phyloP scores from a whole-genome alignment of 2,329 filamentous ascomycete genomes.

The Leptosphaerulina australis region DNA sequence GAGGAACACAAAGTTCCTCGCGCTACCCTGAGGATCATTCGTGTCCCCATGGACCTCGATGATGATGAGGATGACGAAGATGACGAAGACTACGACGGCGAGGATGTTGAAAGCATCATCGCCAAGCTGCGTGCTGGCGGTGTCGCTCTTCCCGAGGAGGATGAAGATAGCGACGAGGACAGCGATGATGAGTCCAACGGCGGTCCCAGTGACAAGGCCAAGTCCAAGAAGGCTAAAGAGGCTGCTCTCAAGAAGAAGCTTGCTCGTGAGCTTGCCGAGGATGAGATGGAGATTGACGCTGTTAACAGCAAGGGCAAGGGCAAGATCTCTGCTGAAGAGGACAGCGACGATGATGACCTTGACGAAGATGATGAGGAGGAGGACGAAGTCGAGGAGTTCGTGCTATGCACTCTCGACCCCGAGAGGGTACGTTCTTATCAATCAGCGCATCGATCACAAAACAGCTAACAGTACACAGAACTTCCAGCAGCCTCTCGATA shows the following conservation, averaged over 20 bases:
- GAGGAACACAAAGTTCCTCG: slow-evolving; percentile 62
- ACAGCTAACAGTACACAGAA: slow-evolving; percentile 63
- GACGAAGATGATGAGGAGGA: slow-evolving; percentile 53
- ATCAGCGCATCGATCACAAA: background rate
- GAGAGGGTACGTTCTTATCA: slow-evolving; percentile 73
- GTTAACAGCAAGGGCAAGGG: slow-evolving; percentile 59
- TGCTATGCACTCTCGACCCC: slow-evolving; percentile 94
- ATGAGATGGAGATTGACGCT: slow-evolving; percentile 75
- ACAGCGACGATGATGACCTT: slow-evolving; percentile 60
- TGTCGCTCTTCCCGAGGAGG: slow-evolving; percentile 41
- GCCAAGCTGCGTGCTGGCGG: slow-evolving; percentile 44
- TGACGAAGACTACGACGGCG: slow-evolving; percentile 54
- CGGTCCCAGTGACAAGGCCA: slow-evolving; percentile 87
- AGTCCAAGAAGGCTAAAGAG: slow-evolving; percentile 85
- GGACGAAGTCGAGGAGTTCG: slow-evolving; percentile 79
- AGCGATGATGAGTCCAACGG: slow-evolving; percentile 78
- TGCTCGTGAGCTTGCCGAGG: slow-evolving; percentile 68
- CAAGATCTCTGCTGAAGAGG: slow-evolving; percentile 72
- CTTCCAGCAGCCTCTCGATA: slow-evolving; percentile 94
- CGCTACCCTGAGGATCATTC: slow-evolving; percentile 90
- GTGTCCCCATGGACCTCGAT: slow-evolving; percentile 66
- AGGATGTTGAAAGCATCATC: slow-evolving; percentile 51
- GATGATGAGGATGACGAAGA: slow-evolving; percentile 62
- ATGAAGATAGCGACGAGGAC: slow-evolving; percentile 58
- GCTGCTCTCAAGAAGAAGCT: slow-evolving; percentile 79